Evolutionary conservation across 805 yeast genomes (phyloP).

Genomic region (Ascoidea asiatica): DNA sequence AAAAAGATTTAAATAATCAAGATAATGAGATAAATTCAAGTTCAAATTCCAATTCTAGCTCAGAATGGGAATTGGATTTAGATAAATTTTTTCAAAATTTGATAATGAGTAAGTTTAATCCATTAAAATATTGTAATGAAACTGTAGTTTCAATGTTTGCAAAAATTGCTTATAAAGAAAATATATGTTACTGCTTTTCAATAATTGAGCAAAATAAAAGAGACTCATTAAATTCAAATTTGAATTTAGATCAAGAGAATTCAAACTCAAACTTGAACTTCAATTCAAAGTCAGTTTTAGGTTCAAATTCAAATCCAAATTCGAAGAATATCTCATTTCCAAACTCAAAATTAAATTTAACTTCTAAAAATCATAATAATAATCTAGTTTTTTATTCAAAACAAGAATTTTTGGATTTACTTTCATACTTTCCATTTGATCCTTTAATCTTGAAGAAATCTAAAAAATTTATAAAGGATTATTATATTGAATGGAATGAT

Average conservation of each 20-base stretch:
- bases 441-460: slow-evolving; percentile 65
- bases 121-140: slow-evolving; percentile 84
- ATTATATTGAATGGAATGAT: slow-evolving; percentile 62
- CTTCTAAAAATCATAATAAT: no score
- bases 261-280: neutral
- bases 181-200: slow-evolving; percentile 85
- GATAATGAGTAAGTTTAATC: slow-evolving; percentile 81
- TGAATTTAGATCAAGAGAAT: no score
- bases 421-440: slow-evolving; percentile 94
- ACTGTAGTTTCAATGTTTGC: slow-evolving; percentile 92
- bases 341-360: neutral
- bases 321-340: no score
- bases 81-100: slow-evolving; percentile 82
- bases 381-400: slow-evolving; percentile 30
- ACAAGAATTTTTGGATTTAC: slow-evolving; percentile 78
- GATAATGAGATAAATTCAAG: slow-evolving; percentile 16
- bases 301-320: neutral
- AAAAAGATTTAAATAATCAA: slow-evolving; percentile 19
- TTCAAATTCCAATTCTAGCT: slow-evolving; percentile 10
- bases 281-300: neutral
- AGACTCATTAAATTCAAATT: slow-evolving; percentile 31
- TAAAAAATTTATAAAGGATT: slow-evolving; percentile 35
- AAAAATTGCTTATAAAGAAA: slow-evolving; percentile 76
- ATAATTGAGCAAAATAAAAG: slow-evolving; percentile 84
- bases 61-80: slow-evolving; percentile 62